Evolutionary conservation across 345 rosid species (phyloP), one percentile per base, ranked within the genome.

Genomic region (Populus pruinosa): DNA sequence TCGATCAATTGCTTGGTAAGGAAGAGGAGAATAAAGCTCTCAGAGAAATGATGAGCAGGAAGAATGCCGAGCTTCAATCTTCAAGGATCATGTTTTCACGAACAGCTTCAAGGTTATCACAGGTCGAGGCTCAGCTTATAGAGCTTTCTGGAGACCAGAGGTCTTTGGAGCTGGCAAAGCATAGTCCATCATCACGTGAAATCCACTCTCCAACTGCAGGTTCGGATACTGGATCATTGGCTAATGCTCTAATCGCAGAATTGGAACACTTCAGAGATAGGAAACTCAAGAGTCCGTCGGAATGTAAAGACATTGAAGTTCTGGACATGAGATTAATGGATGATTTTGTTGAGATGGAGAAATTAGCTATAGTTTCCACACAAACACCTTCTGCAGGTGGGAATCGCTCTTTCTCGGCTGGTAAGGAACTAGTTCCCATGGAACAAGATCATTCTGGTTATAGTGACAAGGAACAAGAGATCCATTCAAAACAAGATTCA

Each of bases 331-430:
- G 83, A 82, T 76, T 91, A 66, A 91, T 92, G 93, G 89, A 88
- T 67, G 94, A 94, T 79, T 88, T 90, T 78, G 87, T 79, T 10
- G 98, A 91, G 87, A 89, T 91, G 94, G 98, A 96, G 84, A 91
- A 86, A 78, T 78, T 93, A 76, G 97, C 96, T 36, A 81, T 93
- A 65, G 92, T 95, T 68, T 89, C 93, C 71, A 70, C 67, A 27
- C 90, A 83, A 74, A 68, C 74, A 67, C 74, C 82, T 73, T 71
- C 87, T 56, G 87, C 76, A 35, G 69, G 69, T 55, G 72, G 39
- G 47, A 66, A 20, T 27, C 62, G 62, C 11, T 67, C 50, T 62
- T 39, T 63, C 53, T 29, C 73, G 18, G 62, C 78, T 33, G 78
- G 82, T 25, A 79, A 70, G 77, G 87, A 83, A 78, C 61, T 87